Evolutionary conservation across 2,329 filamentous ascomycete genomes (phyloP).

Genomic region (Ampelomyces quisqualis): DNA sequence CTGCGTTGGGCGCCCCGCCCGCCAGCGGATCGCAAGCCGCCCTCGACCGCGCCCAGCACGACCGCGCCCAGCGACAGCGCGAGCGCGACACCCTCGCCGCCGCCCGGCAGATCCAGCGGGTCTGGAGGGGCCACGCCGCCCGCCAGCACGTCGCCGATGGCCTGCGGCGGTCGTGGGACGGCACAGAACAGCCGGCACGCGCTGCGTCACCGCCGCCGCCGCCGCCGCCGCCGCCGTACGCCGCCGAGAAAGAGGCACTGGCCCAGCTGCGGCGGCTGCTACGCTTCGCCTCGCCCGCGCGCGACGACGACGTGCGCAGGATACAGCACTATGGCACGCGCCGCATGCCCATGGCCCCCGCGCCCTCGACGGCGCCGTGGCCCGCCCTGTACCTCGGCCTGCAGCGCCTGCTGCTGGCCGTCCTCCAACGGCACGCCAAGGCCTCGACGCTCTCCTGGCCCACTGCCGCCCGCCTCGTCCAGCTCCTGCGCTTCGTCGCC

Average conservation of each 20-base stretch:
- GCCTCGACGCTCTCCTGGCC: conserved; percentile 11
- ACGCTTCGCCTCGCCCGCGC: conserved; percentile 45
- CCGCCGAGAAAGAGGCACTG: conserved; percentile 43
- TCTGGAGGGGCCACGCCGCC: conserved; percentile 75
- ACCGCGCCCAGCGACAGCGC: conserved; percentile 75
- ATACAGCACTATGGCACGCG: conserved; percentile 45
- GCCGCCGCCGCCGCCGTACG: conserved; percentile 43
- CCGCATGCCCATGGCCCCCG: conserved; percentile 37
- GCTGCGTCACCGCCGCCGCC: conserved; percentile 6
- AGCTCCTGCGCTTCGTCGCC: conserved; percentile 32
- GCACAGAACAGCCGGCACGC: conserved; percentile 24
- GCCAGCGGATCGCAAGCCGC: conserved; percentile 71
- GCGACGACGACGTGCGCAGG: conserved; percentile 43
- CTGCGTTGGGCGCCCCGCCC: conserved; percentile 69
- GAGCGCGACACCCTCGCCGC: conserved; percentile 78
- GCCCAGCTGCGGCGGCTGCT: conserved; percentile 47
- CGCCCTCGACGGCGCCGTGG: conserved; percentile 39
- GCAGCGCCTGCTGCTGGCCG: conserved; percentile 42
- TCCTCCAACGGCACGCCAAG: conserved; percentile 30
- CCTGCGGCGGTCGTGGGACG: conserved; percentile 48
- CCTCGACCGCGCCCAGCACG: conserved; percentile 81
- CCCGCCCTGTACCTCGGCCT: conserved; percentile 46
- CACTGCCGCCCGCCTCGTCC: conserved; percentile 15
- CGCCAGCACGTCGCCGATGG: conserved; percentile 59
- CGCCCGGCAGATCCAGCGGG: conserved; percentile 70